Base-by-base conservation (phyloP, 192 early-diverging fungal genomes). In the Oehlia diaphana region DNA sequence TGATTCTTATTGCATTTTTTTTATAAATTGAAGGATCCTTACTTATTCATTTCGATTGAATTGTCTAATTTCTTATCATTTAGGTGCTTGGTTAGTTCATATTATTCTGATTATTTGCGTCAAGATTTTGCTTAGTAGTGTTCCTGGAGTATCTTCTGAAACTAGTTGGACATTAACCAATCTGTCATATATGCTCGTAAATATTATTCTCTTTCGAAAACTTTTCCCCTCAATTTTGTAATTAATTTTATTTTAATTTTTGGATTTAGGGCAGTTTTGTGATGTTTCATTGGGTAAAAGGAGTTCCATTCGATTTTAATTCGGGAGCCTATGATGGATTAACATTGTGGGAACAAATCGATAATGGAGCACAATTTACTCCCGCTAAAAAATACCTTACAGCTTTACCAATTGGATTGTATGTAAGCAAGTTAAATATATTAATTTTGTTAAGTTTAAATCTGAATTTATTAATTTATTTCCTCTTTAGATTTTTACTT, bases 311-410 rank as follows among this genome's bases (percentile, higher is more conserved):
- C 80, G 93, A 95, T 80, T 90, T 96, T 42, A 94, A 95, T 81
- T 95, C 97, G 85, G 95, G 95, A 66, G 96, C 95, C 4, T 97
- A 94, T 76, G 94, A 96, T 82, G 94, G 93, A 70, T 83, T 97
- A 61, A 99, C 97, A 23, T 89, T 99, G 63, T 99, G 98, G 98
- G 97, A 99, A 84, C 98, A 99, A 87, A 97, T 99, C 83, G 98
- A 99, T 87, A 93, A 96, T 78, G 97, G 97, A 49, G 94, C 92
- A 67, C 95, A 98, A 80, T 98, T 98, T 83, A 99, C 98, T 39
- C 95, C 97, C n/a, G 94, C 97, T 78, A 96, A 96, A 84, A 99
- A 99, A 84, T 99, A 95, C 83, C 86, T 98, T 62, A 98, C 96
- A 21, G 93, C 93, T n/a, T 90, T 97, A 23, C 98, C 98, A 13